A percentile compares a stretch with the other conserved stretches of the same genome.
These are phyloP conservation scores for Fonsecaea pugnacius DNA, from an alignment of 2,329 filamentous ascomycete species.

Conservation along the genomic window DNA sequence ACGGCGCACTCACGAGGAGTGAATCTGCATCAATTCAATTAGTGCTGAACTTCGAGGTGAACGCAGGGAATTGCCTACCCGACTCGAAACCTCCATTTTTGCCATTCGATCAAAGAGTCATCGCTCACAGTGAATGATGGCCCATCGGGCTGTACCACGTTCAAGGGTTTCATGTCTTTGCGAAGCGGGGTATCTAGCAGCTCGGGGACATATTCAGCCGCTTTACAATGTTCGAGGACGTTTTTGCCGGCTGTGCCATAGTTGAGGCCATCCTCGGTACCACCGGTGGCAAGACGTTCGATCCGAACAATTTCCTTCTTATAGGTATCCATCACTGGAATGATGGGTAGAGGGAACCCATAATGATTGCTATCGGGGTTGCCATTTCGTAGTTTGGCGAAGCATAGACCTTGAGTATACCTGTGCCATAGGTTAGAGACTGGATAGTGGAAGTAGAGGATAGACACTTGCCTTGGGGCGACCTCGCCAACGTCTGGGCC, in stretches of 20 bases:
- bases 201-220: conserved; percentile 57
- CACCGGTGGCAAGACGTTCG: conserved; percentile 60
- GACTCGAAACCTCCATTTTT: conserved; percentile 72
- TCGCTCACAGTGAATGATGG: conserved; percentile 65
- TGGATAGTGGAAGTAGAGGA: background rate
- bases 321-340: conserved; percentile 62
- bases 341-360: conserved; percentile 62
- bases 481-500: conserved; percentile 55
- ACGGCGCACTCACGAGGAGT: conserved; percentile 72
- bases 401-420: conserved; percentile 60
- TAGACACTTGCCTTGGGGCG: conserved; percentile 51
- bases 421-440: conserved; percentile 38
- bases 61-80: conserved; percentile 46
- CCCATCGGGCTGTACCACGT: conserved; percentile 72
- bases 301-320: conserved; percentile 61
- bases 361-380: conserved; percentile 67
- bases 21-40: conserved; percentile 49
- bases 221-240: conserved; percentile 57
- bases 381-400: conserved; percentile 52
- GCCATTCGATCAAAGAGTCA: conserved; percentile 60
- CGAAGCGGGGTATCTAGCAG: conserved; percentile 55
- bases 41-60: background rate
- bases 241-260: conserved; percentile 49
- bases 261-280: conserved; percentile 54
- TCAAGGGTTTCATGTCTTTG: conserved; percentile 68